These are phyloP conservation scores for Diaporthe velutina DNA, from an alignment of 2,329 filamentous ascomycete species.

Conservation along the genomic window DNA sequence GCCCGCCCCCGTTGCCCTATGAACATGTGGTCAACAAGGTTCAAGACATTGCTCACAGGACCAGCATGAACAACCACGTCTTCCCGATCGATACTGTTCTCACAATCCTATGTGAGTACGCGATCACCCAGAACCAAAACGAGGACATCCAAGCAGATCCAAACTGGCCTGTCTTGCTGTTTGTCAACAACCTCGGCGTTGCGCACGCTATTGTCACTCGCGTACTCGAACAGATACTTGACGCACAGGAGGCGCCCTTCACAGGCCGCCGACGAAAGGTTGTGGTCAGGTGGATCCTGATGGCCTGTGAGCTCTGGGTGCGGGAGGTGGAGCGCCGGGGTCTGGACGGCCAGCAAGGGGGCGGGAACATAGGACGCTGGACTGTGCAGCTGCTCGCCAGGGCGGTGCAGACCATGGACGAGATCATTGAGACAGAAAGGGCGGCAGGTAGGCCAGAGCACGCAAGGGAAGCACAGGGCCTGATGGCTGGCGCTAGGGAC, in stretches of 20 bases:
- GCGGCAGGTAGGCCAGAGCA: constrained; percentile 15
- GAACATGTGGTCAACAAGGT: constrained; percentile 76
- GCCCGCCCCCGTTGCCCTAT: constrained; percentile 70
- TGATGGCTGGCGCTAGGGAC: constrained; percentile 7
- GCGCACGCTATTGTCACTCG: constrained; percentile 69
- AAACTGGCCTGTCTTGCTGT: constrained; percentile 69
- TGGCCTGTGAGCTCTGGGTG: constrained; percentile 63
- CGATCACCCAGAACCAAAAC: constrained; percentile 70
- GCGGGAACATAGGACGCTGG: constrained; percentile 38
- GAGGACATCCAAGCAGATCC: constrained; percentile 68
- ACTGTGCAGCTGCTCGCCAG: constrained; percentile 37
- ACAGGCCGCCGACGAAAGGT: constrained; percentile 62
- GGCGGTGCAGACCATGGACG: constrained; percentile 31
- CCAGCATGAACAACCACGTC: constrained; percentile 74
- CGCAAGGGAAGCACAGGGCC: constrained; percentile 3
- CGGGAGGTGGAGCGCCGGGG: constrained; percentile 63
- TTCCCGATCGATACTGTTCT: constrained; percentile 74
- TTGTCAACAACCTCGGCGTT: constrained; percentile 66
- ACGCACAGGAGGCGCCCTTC: constrained; percentile 71
- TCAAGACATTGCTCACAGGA: constrained; percentile 74
- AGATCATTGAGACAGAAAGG: constrained; percentile 30
- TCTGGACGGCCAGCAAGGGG: constrained; percentile 23
- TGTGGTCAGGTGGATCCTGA: constrained; percentile 68
- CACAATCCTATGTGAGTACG: constrained; percentile 73
- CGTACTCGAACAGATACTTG: constrained; percentile 68